Percentiles rank a stretch among this genome's conserved stretches.
These are phyloP conservation scores for Candida andamanensis DNA, from an alignment of 805 yeast genomes.

Conservation along the genomic window DNA sequence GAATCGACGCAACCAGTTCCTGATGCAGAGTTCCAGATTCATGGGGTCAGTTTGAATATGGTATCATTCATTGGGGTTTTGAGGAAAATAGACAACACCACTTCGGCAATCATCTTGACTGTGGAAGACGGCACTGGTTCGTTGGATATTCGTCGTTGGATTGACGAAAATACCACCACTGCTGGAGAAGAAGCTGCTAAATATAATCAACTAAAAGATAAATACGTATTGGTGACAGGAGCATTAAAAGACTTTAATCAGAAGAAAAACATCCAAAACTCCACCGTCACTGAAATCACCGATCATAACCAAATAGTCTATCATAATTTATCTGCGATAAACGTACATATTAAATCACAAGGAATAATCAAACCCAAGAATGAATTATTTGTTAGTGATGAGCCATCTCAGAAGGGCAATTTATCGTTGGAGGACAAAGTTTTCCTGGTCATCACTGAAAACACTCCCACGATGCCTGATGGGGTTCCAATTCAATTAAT, in stretches of 20 bases:
- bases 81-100: slow-evolving; percentile 56
- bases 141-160: slow-evolving; percentile 62
- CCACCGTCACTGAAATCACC: slow-evolving; percentile 49
- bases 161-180: slow-evolving; percentile 24
- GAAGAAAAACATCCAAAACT: slow-evolving; percentile 60
- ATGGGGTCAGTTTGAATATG: slow-evolving; percentile 56
- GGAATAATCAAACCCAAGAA: slow-evolving; percentile 29
- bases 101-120: slow-evolving; percentile 51
- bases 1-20: slow-evolving; percentile 58
- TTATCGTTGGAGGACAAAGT: slow-evolving; percentile 41
- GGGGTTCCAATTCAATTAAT: slow-evolving; percentile 70
- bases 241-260: slow-evolving; percentile 52
- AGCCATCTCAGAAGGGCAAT: slow-evolving; percentile 18
- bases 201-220: slow-evolving; percentile 39
- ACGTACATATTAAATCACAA: slow-evolving; percentile 50
- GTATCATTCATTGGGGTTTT: slow-evolving; percentile 66
- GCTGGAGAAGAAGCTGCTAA: slow-evolving; percentile 27
- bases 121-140: slow-evolving; percentile 76
- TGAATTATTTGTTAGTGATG: slow-evolving; percentile 30
- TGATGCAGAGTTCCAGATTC: slow-evolving; percentile 60
- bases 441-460: slow-evolving; percentile 43
- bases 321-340: slow-evolving; percentile 62
- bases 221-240: slow-evolving; percentile 54
- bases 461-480: slow-evolving; percentile 58
- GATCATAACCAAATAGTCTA: slow-evolving; percentile 67